phyloP scores from a whole-genome alignment of 176 grass and related monocot genomes.

The Saccharum officinarum region DNA sequence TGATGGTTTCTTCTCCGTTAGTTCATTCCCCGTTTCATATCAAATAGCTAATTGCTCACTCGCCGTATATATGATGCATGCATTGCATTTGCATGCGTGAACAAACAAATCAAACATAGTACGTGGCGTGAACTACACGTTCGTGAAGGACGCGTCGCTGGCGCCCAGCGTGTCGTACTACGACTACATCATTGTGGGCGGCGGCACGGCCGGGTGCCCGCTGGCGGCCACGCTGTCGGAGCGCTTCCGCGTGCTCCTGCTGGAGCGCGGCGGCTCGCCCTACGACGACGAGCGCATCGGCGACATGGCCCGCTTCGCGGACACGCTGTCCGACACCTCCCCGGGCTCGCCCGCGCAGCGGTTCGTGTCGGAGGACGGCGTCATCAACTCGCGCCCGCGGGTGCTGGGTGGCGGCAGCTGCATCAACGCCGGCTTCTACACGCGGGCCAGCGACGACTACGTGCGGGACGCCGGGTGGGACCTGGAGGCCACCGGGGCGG shows the following conservation, averaged over 20 bases:
- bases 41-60: not conserved
- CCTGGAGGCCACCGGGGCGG: conserved; percentile 22
- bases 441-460: conserved; percentile 58
- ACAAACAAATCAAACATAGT: not conserved
- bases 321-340: conserved; percentile 63
- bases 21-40: not conserved
- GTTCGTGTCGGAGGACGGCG: conserved; percentile 88
- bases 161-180: conserved; percentile 63
- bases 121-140: conserved; percentile 46
- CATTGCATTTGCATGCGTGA: not conserved
- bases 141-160: conserved; percentile 56
- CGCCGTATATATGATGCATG: not conserved
- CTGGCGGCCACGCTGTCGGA: conserved; percentile 71
- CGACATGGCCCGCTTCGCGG: conserved; percentile 48
- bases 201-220: conserved; percentile 84
- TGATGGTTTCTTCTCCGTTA: not conserved
- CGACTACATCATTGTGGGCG: conserved; percentile 90
- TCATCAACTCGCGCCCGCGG: conserved; percentile 69
- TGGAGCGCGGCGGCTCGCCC: conserved; percentile 79
- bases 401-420: conserved; percentile 89
- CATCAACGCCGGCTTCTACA: conserved; percentile 93
- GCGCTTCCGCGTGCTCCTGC: conserved; percentile 62
- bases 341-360: conserved; percentile 60
- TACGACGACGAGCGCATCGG: conserved; percentile 66
- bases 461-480: conserved; percentile 53